These are phyloP conservation scores for Pseudogymnoascus verrucosus DNA, from an alignment of 2,329 filamentous ascomycete genomes.

Conservation along the genomic window DNA sequence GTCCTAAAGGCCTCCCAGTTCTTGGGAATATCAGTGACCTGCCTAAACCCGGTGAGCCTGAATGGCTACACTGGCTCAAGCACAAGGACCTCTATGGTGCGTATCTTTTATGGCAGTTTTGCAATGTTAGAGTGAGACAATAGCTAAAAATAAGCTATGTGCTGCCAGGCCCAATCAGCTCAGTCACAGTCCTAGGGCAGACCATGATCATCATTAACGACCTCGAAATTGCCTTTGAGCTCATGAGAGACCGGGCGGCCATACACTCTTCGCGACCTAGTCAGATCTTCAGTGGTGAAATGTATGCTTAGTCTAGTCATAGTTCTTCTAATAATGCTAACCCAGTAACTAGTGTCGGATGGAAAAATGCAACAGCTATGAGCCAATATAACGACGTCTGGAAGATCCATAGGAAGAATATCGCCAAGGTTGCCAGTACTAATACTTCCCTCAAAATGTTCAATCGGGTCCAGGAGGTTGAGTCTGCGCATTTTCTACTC, in stretches of 20 bases:
- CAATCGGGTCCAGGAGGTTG: slow-evolving; percentile 35
- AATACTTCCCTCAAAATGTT: slow-evolving; percentile 33
- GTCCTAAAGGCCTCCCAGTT: slow-evolving; percentile 14
- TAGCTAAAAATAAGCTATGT: slow-evolving; percentile 9
- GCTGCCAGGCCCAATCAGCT: slow-evolving; percentile 25
- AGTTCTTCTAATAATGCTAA: not conserved
- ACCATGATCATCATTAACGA: slow-evolving; percentile 36
- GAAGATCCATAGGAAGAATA: slow-evolving; percentile 37
- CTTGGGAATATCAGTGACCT: slow-evolving; percentile 22
- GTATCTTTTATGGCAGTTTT: slow-evolving; percentile 1
- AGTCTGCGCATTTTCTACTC: slow-evolving; percentile 37
- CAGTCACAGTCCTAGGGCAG: slow-evolving; percentile 34
- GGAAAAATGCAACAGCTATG: slow-evolving; percentile 30
- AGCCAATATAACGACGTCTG: slow-evolving; percentile 32
- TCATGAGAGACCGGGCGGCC: slow-evolving; percentile 31
- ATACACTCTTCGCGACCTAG: slow-evolving; percentile 31
- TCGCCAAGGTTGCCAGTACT: slow-evolving; percentile 38
- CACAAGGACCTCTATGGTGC: slow-evolving; percentile 32
- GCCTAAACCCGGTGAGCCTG: slow-evolving; percentile 21
- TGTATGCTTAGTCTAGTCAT: slow-evolving; percentile 24
- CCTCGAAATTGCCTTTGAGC: slow-evolving; percentile 27
- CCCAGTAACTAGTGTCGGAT: slow-evolving; percentile 28
- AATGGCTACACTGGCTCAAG: slow-evolving; percentile 35
- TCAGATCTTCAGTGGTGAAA: slow-evolving; percentile 28
- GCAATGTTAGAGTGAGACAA: not conserved